A percentile compares a stretch with the other conserved stretches of the same genome.
These are phyloP conservation scores for Paramecium octaurelia DNA, from an alignment of 73 alveolate genomes.

Conservation along the genomic window DNA sequence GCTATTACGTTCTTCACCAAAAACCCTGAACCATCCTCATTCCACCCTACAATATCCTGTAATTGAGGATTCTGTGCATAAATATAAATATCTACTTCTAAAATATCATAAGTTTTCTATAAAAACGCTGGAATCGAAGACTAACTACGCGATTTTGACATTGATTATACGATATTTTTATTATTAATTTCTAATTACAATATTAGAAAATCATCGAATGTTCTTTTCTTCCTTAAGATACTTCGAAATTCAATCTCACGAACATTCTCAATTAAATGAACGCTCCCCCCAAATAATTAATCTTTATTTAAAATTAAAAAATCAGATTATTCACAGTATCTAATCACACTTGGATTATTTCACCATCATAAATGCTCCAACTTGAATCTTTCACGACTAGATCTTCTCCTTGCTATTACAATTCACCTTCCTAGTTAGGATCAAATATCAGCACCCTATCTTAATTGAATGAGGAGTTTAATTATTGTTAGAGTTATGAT, in stretches of 20 bases:
- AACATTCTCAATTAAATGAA: neutral
- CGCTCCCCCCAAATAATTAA: neutral
- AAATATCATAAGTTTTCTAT: conserved; percentile 67
- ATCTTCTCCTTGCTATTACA: neutral
- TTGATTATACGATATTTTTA: neutral
- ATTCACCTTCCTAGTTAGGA: neutral
- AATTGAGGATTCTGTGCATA: conserved; percentile 20
- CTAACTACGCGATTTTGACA: conserved; percentile 13
- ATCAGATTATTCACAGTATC: neutral
- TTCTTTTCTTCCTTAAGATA: neutral
- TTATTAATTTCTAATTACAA: neutral
- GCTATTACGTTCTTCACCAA: conserved; percentile 84
- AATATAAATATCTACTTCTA: conserved; percentile 9
- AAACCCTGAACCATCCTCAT: conserved; percentile 91
- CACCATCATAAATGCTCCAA: neutral
- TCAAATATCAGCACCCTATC: neutral
- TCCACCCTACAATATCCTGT: conserved; percentile 85
- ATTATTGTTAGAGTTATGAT: neutral
- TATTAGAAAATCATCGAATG: neutral
- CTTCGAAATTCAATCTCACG: neutral
- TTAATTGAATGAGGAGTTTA: neutral
- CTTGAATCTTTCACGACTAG: neutral
- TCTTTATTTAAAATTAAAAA: neutral
- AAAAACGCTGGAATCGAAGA: conserved; percentile 62
- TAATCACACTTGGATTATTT: neutral